Percentiles rank a stretch among this genome's conserved stretches.
Conservation (phyloP, 2,329 filamentous ascomycete genomes). For the Anisogramma anomala region DNA sequence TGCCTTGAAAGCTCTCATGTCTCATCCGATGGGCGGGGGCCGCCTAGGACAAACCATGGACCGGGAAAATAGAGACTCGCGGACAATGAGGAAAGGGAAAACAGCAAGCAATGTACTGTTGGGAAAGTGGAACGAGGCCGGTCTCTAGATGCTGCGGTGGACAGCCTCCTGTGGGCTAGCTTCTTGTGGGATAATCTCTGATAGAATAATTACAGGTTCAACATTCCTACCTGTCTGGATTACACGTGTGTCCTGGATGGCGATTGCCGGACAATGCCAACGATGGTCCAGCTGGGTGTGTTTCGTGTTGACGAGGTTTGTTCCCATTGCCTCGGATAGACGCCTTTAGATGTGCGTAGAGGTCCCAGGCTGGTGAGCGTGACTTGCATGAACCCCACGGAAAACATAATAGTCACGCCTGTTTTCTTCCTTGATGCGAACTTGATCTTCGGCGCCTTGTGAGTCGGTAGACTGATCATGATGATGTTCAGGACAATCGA, state of each 20-base stretch:
- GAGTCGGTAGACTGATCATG: constrained; percentile 5
- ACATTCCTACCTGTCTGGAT: too few species aligned
- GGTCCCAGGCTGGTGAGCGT: not conserved
- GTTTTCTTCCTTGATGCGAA: constrained; percentile 3
- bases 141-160: too few species aligned
- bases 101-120: too few species aligned
- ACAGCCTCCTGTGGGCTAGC: too few species aligned
- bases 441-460: constrained; percentile 2
- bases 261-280: constrained; percentile 3
- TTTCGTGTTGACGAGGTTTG: not conserved
- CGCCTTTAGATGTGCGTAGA: not conserved
- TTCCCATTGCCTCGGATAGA: not conserved
- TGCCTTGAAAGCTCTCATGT: too few species aligned
- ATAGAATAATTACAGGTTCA: too few species aligned
- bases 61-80: too few species aligned
- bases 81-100: too few species aligned
- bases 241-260: constrained; percentile 1
- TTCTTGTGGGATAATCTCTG: too few species aligned
- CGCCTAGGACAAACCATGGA: too few species aligned
- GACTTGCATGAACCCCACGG: constrained; percentile 4
- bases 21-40: too few species aligned
- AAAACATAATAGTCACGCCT: constrained; percentile 1
- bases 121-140: too few species aligned
- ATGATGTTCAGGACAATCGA: constrained; percentile 2
- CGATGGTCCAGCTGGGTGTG: constrained; percentile 3